These are phyloP conservation scores for Raffaelea arxii DNA, from an alignment of 2,329 filamentous ascomycete species.

Conservation along the genomic window DNA sequence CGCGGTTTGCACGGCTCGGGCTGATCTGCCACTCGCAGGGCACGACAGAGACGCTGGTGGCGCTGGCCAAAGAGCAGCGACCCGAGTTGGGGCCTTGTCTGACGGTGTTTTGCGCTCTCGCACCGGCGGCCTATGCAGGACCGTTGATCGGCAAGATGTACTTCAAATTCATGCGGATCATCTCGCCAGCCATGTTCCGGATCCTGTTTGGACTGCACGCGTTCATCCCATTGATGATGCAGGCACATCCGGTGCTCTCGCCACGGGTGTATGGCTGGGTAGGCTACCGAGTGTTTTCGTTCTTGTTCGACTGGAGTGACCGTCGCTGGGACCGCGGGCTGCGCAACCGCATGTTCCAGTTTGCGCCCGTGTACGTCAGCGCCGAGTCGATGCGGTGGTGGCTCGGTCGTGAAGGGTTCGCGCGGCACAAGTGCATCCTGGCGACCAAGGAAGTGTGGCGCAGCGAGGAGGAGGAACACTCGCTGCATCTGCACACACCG, in stretches of 20 bases:
- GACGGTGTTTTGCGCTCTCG: constrained; percentile 82
- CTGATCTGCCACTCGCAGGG: constrained; percentile 86
- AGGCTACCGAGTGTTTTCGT: constrained; percentile 82
- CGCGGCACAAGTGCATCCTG: constrained; percentile 72
- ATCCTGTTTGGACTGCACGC: constrained; percentile 83
- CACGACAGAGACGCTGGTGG: constrained; percentile 79
- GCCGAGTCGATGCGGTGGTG: constrained; percentile 93
- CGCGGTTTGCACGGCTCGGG: constrained; percentile 72
- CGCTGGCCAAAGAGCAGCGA: constrained; percentile 79
- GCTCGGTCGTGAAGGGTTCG: constrained; percentile 79
- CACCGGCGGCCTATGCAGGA: constrained; percentile 83
- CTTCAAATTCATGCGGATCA: constrained; percentile 81
- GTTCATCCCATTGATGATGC: constrained; percentile 92
- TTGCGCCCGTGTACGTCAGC: constrained; percentile 82
- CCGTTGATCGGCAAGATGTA: constrained; percentile 78
- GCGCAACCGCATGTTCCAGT: constrained; percentile 79
- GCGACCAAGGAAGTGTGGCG: constrained; percentile 61
- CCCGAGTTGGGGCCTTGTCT: constrained; percentile 75
- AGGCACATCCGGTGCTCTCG: constrained; percentile 60
- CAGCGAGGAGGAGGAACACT: constrained; percentile 41
- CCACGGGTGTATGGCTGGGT: constrained; percentile 65
- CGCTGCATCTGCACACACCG: constrained; percentile 24
- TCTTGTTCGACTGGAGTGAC: constrained; percentile 84
- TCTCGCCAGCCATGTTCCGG: constrained; percentile 67
- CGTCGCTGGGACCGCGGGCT: constrained; percentile 73